Evolutionary conservation across 2,329 filamentous ascomycete genomes (phyloP), one percentile per base, ranked within the genome.

Genomic region (Cordyceps pruinosa): DNA sequence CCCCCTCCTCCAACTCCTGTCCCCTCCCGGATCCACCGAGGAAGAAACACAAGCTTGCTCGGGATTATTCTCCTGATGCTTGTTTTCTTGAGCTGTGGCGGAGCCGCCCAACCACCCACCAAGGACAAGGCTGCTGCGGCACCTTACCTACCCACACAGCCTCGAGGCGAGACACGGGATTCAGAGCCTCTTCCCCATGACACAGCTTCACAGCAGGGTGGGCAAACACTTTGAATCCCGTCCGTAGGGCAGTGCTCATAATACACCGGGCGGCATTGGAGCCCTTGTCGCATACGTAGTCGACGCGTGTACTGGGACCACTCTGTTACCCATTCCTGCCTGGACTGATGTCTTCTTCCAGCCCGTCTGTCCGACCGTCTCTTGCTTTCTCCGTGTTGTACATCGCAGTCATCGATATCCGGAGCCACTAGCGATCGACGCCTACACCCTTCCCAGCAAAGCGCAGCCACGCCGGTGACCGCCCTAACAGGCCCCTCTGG

Each of bases 231-330:
- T 8, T 30, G 17, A 52, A 52, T 34, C 26, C 35, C 49, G 49
- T 52, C 4, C 26, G n/a, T 2, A 15, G 6, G 47, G 49, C 49
- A 34, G 26, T 44, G 49, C 37, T 32, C 17, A n/a, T 45, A 39
- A 25, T 15, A 23, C 39, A 21, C 15, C 9, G 28, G 32, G 48
- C 41, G 52, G 44, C 34, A 48, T 56, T 47, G 23, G n/a, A 37
- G 42, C 32, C 44, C 44, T 45, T 56, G 44, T 56, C 35, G 32
- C 52, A 56, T 56, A 56, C 52, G 52, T 56, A 56, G 32, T 30
- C 6, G 52, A 56, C 52, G 52, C 52, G 52, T 56, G 52, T 56
- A 48, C 52, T 30, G 21, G 30, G 21, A 37, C 41, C 32, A 35
- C 51, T 15, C 30, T 47, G 6, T 12, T 23, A 21, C 23, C 10